Conservation (phyloP, 2,329 filamentous ascomycete species). For the Phialocephala sp. region DNA sequence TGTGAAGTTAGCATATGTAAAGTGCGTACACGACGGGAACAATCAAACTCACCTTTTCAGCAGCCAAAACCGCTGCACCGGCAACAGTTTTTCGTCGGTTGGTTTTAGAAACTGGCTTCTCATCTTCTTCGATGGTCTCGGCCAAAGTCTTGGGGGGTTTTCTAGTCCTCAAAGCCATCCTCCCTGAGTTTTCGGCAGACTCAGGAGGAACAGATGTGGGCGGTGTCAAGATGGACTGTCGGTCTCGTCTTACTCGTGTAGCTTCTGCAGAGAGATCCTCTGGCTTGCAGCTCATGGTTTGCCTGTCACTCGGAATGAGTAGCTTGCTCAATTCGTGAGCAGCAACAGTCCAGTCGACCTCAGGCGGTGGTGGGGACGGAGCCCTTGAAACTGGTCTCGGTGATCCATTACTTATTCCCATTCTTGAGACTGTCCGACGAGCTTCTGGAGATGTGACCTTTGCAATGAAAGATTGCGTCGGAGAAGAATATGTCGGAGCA, state of each 20-base stretch:
- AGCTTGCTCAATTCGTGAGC: slow-evolving; percentile 81
- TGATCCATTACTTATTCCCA: slow-evolving; percentile 49
- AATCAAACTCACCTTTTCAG: slow-evolving; percentile 47
- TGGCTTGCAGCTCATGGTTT: slow-evolving; percentile 75
- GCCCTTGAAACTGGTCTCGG: slow-evolving; percentile 49
- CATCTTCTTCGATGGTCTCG: slow-evolving; percentile 59
- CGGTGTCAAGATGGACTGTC: slow-evolving; percentile 59
- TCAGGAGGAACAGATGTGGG: slow-evolving; percentile 39
- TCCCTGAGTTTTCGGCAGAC: slow-evolving; percentile 47
- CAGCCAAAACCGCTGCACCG: slow-evolving; percentile 53
- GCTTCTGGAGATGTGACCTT: slow-evolving; percentile 75
- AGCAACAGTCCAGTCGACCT: slow-evolving; percentile 86
- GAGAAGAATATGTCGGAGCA: slow-evolving; percentile 78
- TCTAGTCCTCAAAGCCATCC: slow-evolving; percentile 76
- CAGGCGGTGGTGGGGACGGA: slow-evolving; percentile 74
- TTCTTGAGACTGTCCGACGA: slow-evolving; percentile 65
- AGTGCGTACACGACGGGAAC: too few species aligned
- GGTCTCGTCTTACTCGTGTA: slow-evolving; percentile 66
- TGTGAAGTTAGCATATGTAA: slow-evolving; percentile 17
- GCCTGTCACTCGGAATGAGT: slow-evolving; percentile 76
- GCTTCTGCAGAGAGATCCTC: slow-evolving; percentile 80
- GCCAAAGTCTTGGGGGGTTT: slow-evolving; percentile 57
- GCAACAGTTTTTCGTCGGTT: slow-evolving; percentile 68
- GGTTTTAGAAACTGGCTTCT: slow-evolving; percentile 44
- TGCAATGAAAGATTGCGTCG: slow-evolving; percentile 85